Conservation (phyloP, 768 basidiomycete genomes). For the Russula griseocarnosa region DNA sequence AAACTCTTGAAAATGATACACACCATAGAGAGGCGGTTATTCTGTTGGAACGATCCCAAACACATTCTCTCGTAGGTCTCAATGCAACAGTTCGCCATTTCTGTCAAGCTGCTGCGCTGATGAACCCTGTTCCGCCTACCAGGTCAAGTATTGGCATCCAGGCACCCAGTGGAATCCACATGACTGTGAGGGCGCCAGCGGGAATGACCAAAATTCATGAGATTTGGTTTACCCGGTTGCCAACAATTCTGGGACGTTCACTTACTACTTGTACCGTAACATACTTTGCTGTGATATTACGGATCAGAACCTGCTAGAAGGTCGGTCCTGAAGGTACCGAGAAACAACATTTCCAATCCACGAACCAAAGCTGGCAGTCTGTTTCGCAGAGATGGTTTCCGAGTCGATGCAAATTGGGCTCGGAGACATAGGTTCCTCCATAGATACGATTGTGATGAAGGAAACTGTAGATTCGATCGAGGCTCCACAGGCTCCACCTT, state of each 20-base stretch:
- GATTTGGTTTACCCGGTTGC: constrained; percentile 76
- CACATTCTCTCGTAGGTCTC: no score
- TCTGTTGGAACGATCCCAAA: constrained; percentile 54
- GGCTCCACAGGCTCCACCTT: background rate
- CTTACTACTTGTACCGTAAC: background rate
- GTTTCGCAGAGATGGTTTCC: constrained; percentile 34
- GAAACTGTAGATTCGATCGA: background rate
- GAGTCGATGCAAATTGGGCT: constrained; percentile 31
- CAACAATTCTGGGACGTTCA: constrained; percentile 69
- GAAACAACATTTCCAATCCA: constrained; percentile 55
- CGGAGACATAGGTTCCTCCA: no score
- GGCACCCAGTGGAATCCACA: constrained; percentile 31
- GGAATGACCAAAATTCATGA: constrained; percentile 58
- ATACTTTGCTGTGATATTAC: background rate
- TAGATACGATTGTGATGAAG: background rate
- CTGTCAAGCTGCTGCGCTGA: constrained; percentile 68
- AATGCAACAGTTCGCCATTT: constrained; percentile 44
- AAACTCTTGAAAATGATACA: constrained; percentile 11
- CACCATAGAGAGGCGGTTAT: constrained; percentile 67
- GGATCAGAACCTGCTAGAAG: constrained; percentile 69
- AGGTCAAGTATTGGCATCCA: constrained; percentile 16
- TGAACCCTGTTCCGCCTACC: constrained; percentile 59
- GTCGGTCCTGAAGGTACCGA: constrained; percentile 50
- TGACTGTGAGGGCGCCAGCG: constrained; percentile 43
- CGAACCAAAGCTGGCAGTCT: constrained; percentile 46